phyloP scores from a whole-genome alignment of 2,329 filamentous ascomycete species.

The Cyphellophora attinorum region DNA sequence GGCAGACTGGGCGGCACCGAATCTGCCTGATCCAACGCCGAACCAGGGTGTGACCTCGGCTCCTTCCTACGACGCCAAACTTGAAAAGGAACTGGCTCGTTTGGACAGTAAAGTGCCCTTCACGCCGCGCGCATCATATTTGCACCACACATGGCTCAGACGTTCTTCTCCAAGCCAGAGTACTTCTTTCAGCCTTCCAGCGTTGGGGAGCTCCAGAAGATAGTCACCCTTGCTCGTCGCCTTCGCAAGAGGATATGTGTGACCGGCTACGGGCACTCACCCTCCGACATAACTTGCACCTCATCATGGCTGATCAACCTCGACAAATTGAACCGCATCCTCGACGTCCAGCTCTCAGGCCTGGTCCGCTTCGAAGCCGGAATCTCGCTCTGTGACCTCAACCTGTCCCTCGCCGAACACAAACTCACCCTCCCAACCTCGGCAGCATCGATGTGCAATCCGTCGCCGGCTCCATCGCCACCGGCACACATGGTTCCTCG shows the following conservation, averaged over 20 bases:
- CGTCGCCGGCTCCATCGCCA: slow-evolving; percentile 83
- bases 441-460: slow-evolving; percentile 94
- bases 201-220: slow-evolving; percentile 71
- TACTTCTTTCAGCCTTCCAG: slow-evolving; percentile 80
- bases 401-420: slow-evolving; percentile 60
- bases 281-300: slow-evolving; percentile 83
- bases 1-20: slow-evolving; percentile 17
- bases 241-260: slow-evolving; percentile 75
- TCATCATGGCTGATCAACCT: slow-evolving; percentile 92
- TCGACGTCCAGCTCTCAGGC: slow-evolving; percentile 51
- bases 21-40: slow-evolving; percentile 11
- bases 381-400: slow-evolving; percentile 68
- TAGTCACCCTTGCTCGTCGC: slow-evolving; percentile 67
- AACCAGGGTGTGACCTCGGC: slow-evolving; percentile 11
- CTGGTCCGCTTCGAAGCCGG: slow-evolving; percentile 76
- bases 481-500: slow-evolving; percentile 86
- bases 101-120: slow-evolving; percentile 62
- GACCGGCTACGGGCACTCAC: slow-evolving; percentile 86
- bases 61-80: slow-evolving; percentile 31
- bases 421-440: slow-evolving; percentile 80
- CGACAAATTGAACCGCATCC: slow-evolving; percentile 66
- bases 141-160: slow-evolving; percentile 89
- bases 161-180: slow-evolving; percentile 80
- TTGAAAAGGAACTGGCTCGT: slow-evolving; percentile 47
- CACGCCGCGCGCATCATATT: slow-evolving; percentile 60